Evolutionary conservation across 2,329 filamentous ascomycete species (phyloP), one percentile per base, ranked within the genome.

Genomic region (Aspergillus eucalypticola): DNA sequence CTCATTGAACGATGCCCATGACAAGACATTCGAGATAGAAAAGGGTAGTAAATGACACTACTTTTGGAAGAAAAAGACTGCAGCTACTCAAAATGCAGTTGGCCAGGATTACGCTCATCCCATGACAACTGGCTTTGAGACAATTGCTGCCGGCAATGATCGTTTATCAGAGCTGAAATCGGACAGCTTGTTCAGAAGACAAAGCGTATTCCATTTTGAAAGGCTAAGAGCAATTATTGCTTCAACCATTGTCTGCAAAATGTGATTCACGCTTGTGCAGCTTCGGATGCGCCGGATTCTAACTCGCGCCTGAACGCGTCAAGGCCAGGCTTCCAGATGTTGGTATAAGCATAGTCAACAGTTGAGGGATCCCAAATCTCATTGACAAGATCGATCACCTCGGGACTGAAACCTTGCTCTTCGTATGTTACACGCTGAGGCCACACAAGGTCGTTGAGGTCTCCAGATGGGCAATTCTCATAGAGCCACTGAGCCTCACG

Each of bases 401-500:
- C 55, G 17, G 60, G 21, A 27, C 63, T 58, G 29, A 61, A 49
- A 5, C 63, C 67, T 13, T 69, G 49, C 23, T 69, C 65, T 27
- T 50, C 53, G 27, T 66, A 60, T 42, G 54, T 62, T 53, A 62
- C 49, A 8, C 25, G 58, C 2, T 56, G 35, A 2, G 71, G 70
- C 69, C 69, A 72, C 23, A 23, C 39, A 38, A 72, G 61, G n/a
- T 67, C 42, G 11, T 48, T 17, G 19, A 72, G 62, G 39, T 72
- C 63, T 21, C 68, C 69, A 39, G 65, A 64, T 15, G 70, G 68
- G 29, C 68, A 71, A 8, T 64, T 62, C 10, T 67, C 60, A 55
- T 63, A 69, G 11, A 72, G 61, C 69, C 69, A 71, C 29, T 69
- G 60, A 13, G 67, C 69, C 52, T 72, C 69, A 8, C 60, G 59